phyloP scores from a whole-genome alignment of 2,329 filamentous ascomycete species.

The Colletotrichum nymphaeae region DNA sequence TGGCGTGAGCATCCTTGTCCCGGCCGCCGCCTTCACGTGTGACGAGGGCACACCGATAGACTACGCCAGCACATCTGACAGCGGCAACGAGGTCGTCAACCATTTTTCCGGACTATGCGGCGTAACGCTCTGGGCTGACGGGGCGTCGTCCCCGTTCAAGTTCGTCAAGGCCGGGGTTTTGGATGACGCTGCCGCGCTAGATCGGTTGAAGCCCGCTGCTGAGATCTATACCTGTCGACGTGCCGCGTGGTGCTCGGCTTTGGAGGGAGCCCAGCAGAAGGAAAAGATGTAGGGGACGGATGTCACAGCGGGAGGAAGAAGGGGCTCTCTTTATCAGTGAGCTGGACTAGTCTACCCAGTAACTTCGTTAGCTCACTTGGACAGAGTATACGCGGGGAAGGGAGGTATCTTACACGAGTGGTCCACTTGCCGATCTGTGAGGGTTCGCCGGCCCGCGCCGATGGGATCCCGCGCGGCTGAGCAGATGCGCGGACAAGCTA shows the following conservation, averaged over 20 bases:
- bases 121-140: slow-evolving; percentile 18
- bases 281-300: neutral
- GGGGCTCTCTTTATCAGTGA: too few species aligned
- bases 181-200: neutral
- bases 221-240: slow-evolving; percentile 13
- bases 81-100: slow-evolving; percentile 17
- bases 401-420: too few species aligned
- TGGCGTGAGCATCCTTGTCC: slow-evolving; percentile 15
- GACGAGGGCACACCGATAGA: neutral
- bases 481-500: too few species aligned
- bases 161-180: slow-evolving; percentile 22
- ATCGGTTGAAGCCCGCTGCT: neutral
- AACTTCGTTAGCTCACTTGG: too few species aligned
- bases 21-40: neutral
- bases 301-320: too few species aligned
- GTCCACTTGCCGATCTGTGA: too few species aligned
- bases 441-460: too few species aligned
- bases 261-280: neutral
- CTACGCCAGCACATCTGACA: slow-evolving; percentile 1
- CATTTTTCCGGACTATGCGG: slow-evolving; percentile 19
- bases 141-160: neutral
- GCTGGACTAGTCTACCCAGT: too few species aligned
- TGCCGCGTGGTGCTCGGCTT: neutral
- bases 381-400: too few species aligned
- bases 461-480: too few species aligned